Conservation (phyloP, 2,329 filamentous ascomycete species). For the Trichoderma oligosporum region DNA sequence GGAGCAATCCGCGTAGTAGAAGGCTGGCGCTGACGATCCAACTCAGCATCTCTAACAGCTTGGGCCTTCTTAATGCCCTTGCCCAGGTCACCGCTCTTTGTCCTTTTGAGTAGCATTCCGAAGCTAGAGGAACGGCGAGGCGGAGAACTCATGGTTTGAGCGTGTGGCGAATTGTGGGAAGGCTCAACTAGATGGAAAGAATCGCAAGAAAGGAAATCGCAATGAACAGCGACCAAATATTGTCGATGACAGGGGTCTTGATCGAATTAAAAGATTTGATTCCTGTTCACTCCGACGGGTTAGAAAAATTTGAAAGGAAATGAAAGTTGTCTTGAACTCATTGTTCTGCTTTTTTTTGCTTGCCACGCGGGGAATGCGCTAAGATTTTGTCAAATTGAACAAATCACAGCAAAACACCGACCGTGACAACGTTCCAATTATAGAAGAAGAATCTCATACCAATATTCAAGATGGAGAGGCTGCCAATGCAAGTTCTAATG, state of each 20-base stretch:
- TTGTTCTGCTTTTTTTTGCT: too few species aligned
- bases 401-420: conserved; percentile 1
- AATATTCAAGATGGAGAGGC: not conserved
- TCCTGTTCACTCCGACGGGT: not conserved
- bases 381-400: not conserved
- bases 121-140: conserved; percentile 43
- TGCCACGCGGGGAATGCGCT: not conserved
- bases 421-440: not conserved
- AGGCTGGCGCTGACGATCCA: conserved; percentile 50
- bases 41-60: conserved; percentile 48
- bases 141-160: conserved; percentile 28
- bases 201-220: not conserved
- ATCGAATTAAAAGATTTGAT: not conserved
- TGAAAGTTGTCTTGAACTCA: not conserved
- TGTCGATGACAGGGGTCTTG: not conserved
- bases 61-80: conserved; percentile 58
- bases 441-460: not conserved
- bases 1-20: conserved; percentile 45
- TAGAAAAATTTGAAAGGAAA: not conserved
- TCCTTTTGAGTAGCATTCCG: conserved; percentile 61
- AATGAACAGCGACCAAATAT: not conserved
- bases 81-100: conserved; percentile 63
- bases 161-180: not conserved
- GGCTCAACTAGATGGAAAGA: not conserved
- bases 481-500: conserved; percentile 17